Evolutionary conservation across 2,329 filamentous ascomycete genomes (phyloP), one percentile per base, ranked within the genome.

Genomic region (Huntiella omanensis): DNA sequence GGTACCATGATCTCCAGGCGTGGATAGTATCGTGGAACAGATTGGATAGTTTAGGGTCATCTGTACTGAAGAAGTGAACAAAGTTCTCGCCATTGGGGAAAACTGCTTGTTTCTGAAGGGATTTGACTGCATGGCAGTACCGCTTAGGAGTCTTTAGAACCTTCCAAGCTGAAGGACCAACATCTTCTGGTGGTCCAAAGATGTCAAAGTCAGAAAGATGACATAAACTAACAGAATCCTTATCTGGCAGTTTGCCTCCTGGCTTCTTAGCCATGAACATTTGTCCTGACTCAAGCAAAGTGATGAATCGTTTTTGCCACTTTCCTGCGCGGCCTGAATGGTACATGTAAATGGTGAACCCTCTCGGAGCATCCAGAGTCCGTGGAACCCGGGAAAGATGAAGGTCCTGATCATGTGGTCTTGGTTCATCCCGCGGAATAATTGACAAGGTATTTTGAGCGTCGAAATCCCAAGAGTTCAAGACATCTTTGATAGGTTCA

Each of bases 151-250:
- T 80, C 55, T 80, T 86, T 45, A 95, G 69, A 52, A 75, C 71
- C 55, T 80, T 82, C 34, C 74, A 68, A 13, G 48, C 48, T 5
- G 44, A 32, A 12, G 43, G 43, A n/a, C 47, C 47, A 43, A 49
- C 47, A 35, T 49, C 47, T n/a, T 35, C 11, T 4, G 77, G 84
- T 1, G 84, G 81, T 1, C 70, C 74, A 62, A 95, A 95, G 42
- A 95, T 81, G 57, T 96, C 88, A 59, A 88, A 95, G 60, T 95
- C 87, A 2, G 83, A 85, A 41, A 96, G 60, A 61, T 93, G 85
- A 59, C 84, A 94, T 33, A 94, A 66, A 51, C 73, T 80, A 10
- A 69, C 62, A 32, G 70, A 65, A 45, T 87, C 80, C 58, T 85
- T 83, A 41, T 78, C 74, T 1, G 65, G 63, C 3, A 66, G 58